phyloP scores from a whole-genome alignment of 2,329 filamentous ascomycete species.

The Aaosphaeria pasadenensis region DNA sequence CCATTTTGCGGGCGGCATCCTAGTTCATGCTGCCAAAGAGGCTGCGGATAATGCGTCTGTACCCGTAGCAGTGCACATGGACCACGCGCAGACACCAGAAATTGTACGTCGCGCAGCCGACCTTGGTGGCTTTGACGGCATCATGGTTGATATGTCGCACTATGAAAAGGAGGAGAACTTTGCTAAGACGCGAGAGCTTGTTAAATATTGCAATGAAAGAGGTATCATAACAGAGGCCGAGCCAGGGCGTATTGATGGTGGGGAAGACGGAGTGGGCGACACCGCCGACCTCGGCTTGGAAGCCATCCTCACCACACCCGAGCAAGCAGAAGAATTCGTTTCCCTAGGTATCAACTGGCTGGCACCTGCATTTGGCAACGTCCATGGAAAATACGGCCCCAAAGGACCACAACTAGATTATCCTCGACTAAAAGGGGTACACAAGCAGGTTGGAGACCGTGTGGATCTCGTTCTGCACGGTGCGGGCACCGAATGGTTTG shows the following conservation, averaged over 20 bases:
- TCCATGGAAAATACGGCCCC: conserved; percentile 17
- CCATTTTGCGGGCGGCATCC: conserved; percentile 53
- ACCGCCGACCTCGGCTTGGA: conserved; percentile 53
- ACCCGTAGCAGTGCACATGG: conserved; percentile 62
- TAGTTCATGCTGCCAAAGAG: conserved; percentile 39
- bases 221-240: conserved; percentile 70
- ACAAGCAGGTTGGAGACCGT: conserved; percentile 46
- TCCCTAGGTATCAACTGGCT: conserved; percentile 67
- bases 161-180: conserved; percentile 70
- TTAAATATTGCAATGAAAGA: conserved; percentile 60
- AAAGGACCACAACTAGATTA: conserved; percentile 21
- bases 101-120: conserved; percentile 61
- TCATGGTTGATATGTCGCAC: conserved; percentile 68
- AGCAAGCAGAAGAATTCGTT: conserved; percentile 65
- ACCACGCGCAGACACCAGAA: conserved; percentile 64
- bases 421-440: conserved; percentile 39
- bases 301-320: conserved; percentile 60
- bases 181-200: conserved; percentile 60
- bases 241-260: conserved; percentile 67
- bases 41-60: conserved; percentile 39
- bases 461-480: conserved; percentile 58
- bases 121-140: conserved; percentile 31
- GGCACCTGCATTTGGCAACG: conserved; percentile 68
- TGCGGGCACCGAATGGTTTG: conserved; percentile 53
- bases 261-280: conserved; percentile 72